Evolutionary conservation across 176 grass and related monocot genomes (phyloP), one percentile per base, ranked within the genome.

Genomic region (Poa annua): DNA sequence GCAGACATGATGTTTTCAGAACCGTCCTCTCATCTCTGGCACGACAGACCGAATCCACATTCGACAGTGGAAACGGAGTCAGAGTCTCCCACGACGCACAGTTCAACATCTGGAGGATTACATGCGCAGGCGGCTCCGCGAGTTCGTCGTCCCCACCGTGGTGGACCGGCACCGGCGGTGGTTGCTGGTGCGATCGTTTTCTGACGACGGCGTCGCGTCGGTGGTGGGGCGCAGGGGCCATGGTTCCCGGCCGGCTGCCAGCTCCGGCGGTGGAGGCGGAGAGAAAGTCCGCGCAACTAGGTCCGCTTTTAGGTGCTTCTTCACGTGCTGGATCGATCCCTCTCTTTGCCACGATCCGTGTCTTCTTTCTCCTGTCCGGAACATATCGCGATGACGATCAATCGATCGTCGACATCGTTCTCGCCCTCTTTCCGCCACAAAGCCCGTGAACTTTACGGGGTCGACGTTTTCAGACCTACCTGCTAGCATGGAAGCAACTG

Each of bases 371-470:
- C 72, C 6, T 77, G 83, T 89, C 88, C 15, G 24, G 78, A 69
- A 52, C 82, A 17, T 85, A 45, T 45, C 42, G 71, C 71, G 70
- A 85, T 75, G 87, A 67, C 32, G 38, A 22, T 85, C 5, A 11
- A 53, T 22, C 17, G 29, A 16, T 78, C 2, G 11, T 29, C 29
- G 29, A 11, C 11, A 11, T 48, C 47, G 47, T 48, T 48, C 11
- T 47, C 45, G 44, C 3, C 0, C 47, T 48, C 47, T 93, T 29
- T 89, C 62, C 11, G 67, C 66, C 19, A 29, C 81, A 5, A 63
- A 87, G 76, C 89, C 55, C 81, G 84, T 5, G 86, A 62, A 66
- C 76, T 90, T 94, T 63, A 78, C 66, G 8, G 17, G 64, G 64
- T 14, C 5, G 66, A 14, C 47, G 12, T 48, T 48, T 61, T 29